Base-by-base conservation (phyloP, 2,329 filamentous ascomycete genomes). In the Pyrenochaeta sp. region DNA sequence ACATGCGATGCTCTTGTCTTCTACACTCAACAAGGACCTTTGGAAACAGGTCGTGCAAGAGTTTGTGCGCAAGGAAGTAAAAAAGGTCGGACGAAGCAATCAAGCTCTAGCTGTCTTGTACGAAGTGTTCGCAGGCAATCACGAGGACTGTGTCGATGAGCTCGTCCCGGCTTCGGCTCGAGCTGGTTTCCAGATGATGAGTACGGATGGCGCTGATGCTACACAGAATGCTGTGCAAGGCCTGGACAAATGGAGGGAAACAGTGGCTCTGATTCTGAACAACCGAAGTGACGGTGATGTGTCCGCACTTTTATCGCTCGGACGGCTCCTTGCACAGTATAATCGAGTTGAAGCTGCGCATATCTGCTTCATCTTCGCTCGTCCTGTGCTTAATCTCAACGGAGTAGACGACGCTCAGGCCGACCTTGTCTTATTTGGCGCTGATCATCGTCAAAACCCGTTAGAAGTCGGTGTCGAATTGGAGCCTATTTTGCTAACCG, bases 21-120 rank as follows among this genome's bases (percentile, higher is more conserved):
- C 73, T 6, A 94, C 90, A 1, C 78, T 89, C 34, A 88, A 90
- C 15, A 79, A 77, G 30, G 76, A 80, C 4, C 78, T 95, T 2
- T 97, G 95, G 82, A 95, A 91, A 68, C 89, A 95, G 66, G 92
- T 99, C 18, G 85, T 91, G 1, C 91, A 96, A 62, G 94, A 99
- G 63, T 99, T 99, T 63, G 88, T 99, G 13, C 87, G 91, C 56
- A 92, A 95, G 62, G 94, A 99, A 69, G 90, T 99, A 41, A 95
- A 94, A 67, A 87, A 87, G 38, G 77, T 86, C 3, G 85, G 89
- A 2, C 84, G 86, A 40, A 89, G 88, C 58, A 91, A 91, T 39
- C 89, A 96, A 69, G 89, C 93, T 2, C 78, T 99, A 31, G 92
- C 93, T 20, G 90, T 93, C 0, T 75, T 99, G 3, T 99, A 99